Percentiles rank a stretch among this genome's conserved stretches.
phyloP scores from a whole-genome alignment of 768 basidiomycete species.

The Termitomyces sp. region DNA sequence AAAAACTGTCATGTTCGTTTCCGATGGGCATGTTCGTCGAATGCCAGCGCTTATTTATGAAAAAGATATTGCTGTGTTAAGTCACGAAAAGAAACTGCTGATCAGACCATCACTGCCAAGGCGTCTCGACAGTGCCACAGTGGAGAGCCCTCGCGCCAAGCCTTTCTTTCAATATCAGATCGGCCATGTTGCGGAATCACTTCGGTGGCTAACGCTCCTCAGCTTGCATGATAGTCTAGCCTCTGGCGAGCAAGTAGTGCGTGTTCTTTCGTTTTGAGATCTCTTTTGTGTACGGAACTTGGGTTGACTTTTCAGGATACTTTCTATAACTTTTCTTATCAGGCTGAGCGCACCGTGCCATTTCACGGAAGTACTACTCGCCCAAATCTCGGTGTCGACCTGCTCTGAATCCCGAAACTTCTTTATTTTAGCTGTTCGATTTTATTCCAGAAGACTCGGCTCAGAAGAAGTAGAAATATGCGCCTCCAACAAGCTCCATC shows the following conservation, averaged over 20 bases:
- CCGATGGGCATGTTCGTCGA: no score
- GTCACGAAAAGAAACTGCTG: neutral
- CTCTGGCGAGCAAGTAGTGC: no score
- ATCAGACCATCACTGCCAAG: neutral
- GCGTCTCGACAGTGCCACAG: neutral
- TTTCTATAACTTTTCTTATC: no score
- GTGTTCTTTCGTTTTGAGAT: neutral
- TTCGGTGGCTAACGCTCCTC: neutral
- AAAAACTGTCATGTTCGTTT: no score
- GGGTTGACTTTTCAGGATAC: neutral
- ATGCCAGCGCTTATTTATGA: no score
- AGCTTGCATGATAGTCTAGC: neutral
- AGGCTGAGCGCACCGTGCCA: no score
- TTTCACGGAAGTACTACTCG: neutral
- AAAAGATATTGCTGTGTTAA: no score
- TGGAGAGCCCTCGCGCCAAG: conserved; percentile 1
- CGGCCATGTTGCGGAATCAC: neutral
- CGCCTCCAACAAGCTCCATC: neutral
- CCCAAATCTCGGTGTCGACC: neutral
- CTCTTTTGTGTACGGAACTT: neutral
- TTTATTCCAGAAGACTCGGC: neutral
- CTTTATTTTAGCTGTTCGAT: neutral
- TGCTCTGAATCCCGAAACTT: no score
- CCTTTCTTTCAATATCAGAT: neutral
- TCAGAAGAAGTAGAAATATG: neutral